These are phyloP conservation scores for Acephala macrosclerotiorum DNA, from an alignment of 2,329 filamentous ascomycete species.

Conservation along the genomic window DNA sequence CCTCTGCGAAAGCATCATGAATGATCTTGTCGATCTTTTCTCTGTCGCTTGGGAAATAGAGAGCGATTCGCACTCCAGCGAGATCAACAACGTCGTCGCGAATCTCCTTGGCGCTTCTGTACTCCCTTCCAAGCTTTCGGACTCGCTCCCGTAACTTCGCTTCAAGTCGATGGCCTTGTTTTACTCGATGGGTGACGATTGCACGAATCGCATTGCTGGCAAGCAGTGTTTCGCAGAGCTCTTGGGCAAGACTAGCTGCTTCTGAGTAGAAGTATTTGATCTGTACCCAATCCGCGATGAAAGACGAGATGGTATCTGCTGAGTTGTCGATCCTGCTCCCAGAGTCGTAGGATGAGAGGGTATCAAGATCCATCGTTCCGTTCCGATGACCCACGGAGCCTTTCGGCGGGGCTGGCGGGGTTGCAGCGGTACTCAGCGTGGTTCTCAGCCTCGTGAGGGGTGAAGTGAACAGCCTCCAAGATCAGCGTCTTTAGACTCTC, in stretches of 20 bases:
- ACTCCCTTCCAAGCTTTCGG: not conserved
- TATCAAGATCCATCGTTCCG: not conserved
- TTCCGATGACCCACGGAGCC: not conserved
- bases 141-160: constrained; percentile 14
- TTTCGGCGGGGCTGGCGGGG: too few relatives aligned
- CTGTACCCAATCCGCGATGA: constrained; percentile 22
- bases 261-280: constrained; percentile 24
- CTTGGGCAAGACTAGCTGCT: constrained; percentile 17
- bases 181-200: constrained; percentile 24
- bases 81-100: constrained; percentile 26
- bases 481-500: not conserved
- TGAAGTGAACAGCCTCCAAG: not conserved
- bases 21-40: constrained; percentile 27
- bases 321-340: constrained; percentile 5
- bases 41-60: constrained; percentile 27
- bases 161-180: constrained; percentile 20
- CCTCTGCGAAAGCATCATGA: constrained; percentile 16
- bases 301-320: constrained; percentile 16
- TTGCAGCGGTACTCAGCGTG: not conserved
- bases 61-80: constrained; percentile 26
- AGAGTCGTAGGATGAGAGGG: not conserved
- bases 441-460: not conserved
- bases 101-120: constrained; percentile 13
- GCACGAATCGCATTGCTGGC: constrained; percentile 22
- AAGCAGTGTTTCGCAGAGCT: constrained; percentile 22